Conservation (phyloP, 2,329 filamentous ascomycete genomes). For the Saccharata proteae region DNA sequence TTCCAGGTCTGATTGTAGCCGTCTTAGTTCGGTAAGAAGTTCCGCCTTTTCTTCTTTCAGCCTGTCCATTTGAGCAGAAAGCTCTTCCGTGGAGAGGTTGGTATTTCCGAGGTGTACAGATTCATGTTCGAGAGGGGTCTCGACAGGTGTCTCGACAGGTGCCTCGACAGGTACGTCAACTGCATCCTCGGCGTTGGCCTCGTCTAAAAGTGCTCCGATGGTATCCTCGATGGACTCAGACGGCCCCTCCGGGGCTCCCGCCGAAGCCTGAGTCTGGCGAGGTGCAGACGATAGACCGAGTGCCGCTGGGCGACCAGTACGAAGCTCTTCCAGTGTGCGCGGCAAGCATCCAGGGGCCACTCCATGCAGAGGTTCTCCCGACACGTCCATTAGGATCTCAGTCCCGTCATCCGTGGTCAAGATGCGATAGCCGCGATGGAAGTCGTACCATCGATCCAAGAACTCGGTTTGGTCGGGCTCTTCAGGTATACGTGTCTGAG, state of each 20-base stretch:
- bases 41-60: no score
- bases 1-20: no score
- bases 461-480: slow-evolving; percentile 36
- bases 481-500: slow-evolving; percentile 34
- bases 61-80: no score
- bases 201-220: slow-evolving; percentile 21
- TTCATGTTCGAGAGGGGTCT: no score
- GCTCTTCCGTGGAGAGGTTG: no score
- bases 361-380: slow-evolving; percentile 35
- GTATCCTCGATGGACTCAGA: slow-evolving; percentile 16
- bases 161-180: neutral
- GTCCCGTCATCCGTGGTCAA: slow-evolving; percentile 28
- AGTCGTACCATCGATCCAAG: slow-evolving; percentile 36
- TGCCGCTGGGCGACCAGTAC: slow-evolving; percentile 11
- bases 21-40: no score
- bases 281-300: slow-evolving; percentile 17
- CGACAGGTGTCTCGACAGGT: neutral
- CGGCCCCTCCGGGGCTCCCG: slow-evolving; percentile 17
- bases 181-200: slow-evolving; percentile 14
- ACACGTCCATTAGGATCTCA: slow-evolving; percentile 32
- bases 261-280: slow-evolving; percentile 13
- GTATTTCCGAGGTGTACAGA: no score
- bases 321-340: slow-evolving; percentile 33
- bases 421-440: slow-evolving; percentile 34
- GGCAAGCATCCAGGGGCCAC: slow-evolving; percentile 36